phyloP scores from a whole-genome alignment of 805 yeast genomes.

The Barnettozyma sucrosica region DNA sequence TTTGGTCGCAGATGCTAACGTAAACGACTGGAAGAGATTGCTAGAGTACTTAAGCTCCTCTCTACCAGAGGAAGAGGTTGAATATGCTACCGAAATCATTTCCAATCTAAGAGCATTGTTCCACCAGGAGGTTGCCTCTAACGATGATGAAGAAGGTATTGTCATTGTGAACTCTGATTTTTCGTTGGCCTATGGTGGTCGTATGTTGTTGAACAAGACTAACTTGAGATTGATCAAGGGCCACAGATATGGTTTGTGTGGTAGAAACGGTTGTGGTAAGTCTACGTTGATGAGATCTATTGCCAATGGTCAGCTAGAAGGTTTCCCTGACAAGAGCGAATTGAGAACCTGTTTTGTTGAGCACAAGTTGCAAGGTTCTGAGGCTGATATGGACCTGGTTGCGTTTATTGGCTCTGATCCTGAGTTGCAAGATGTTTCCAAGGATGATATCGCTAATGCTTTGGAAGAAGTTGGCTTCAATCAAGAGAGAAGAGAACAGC shows the following conservation, averaged over 20 bases:
- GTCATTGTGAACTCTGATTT: constrained; percentile 92
- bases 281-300: constrained; percentile 96
- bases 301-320: constrained; percentile 94
- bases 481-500: constrained; percentile 81
- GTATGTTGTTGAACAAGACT: constrained; percentile 94
- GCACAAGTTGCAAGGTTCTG: constrained; percentile 92
- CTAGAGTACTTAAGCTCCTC: constrained; percentile 45
- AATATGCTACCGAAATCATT: constrained; percentile 40
- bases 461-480: constrained; percentile 85
- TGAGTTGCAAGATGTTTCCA: constrained; percentile 58
- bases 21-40: constrained; percentile 65
- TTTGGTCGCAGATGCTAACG: constrained; percentile 59
- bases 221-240: constrained; percentile 83
- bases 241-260: constrained; percentile 96
- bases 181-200: constrained; percentile 94
- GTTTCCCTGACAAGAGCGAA: constrained; percentile 87
- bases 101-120: constrained; percentile 46
- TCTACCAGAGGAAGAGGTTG: constrained; percentile 30
- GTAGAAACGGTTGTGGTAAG: constrained; percentile 98
- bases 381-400: constrained; percentile 85
- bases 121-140: constrained; percentile 49
- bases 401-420: constrained; percentile 86
- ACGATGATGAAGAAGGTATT: constrained; percentile 70
- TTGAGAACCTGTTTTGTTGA: constrained; percentile 94
- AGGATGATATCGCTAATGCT: constrained; percentile 69